Conservation (phyloP, 805 yeast genomes). For the Wickerhamiella kurtzmanii region DNA sequence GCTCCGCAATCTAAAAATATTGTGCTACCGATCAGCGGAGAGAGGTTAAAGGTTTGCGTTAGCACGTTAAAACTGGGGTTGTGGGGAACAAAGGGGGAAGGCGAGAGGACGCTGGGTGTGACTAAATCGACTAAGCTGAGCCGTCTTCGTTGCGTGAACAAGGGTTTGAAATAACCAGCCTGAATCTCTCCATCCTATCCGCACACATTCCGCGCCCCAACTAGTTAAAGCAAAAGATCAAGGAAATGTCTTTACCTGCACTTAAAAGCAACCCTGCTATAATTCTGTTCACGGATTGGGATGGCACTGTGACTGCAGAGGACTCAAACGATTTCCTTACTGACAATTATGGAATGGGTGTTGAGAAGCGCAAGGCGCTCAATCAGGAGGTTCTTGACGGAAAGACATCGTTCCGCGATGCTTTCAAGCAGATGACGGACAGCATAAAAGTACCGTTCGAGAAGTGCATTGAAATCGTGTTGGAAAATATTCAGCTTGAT, state of each 20-base stretch:
- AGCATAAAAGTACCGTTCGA: constrained; percentile 65
- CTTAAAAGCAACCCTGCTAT: constrained; percentile 36
- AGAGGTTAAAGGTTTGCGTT: too few relatives aligned
- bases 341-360: constrained; percentile 79
- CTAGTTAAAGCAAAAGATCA: background rate
- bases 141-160: too few relatives aligned
- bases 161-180: too few relatives aligned
- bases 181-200: too few relatives aligned
- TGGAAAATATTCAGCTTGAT: constrained; percentile 59
- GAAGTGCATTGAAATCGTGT: constrained; percentile 59
- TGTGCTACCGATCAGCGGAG: too few relatives aligned
- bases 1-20: too few relatives aligned
- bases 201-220: too few relatives aligned
- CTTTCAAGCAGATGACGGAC: constrained; percentile 71
- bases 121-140: too few relatives aligned
- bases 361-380: constrained; percentile 46
- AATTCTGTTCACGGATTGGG: constrained; percentile 93
- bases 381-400: constrained; percentile 64
- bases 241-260: constrained; percentile 19
- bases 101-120: too few relatives aligned
- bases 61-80: too few relatives aligned
- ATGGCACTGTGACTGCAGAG: constrained; percentile 91
- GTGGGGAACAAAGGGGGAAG: too few relatives aligned
- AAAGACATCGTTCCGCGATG: constrained; percentile 50
- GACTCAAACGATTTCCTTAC: constrained; percentile 90